Conservation (phyloP, 371 early-diverging fungal species). For the Nematocida major region DNA sequence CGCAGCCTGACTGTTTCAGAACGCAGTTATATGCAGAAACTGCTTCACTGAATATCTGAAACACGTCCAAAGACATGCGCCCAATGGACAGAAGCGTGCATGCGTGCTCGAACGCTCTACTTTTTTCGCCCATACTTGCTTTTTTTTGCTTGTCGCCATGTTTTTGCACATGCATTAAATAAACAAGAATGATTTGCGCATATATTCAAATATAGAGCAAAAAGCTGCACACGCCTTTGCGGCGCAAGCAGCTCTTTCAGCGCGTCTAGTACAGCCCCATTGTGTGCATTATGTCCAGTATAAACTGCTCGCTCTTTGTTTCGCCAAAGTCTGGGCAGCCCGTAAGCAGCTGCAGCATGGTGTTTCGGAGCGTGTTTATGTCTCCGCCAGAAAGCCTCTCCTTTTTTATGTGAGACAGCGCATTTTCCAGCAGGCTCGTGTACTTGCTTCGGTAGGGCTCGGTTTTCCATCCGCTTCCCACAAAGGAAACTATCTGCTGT, state of each 20-base stretch:
- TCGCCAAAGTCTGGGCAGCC: not conserved
- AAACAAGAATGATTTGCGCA: no score
- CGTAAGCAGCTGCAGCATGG: not conserved
- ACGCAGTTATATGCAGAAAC: not conserved
- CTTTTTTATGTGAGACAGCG: constrained; percentile 24
- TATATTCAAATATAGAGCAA: no score
- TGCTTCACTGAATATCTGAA: not conserved
- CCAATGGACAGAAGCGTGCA: not conserved
- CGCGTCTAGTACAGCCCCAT: constrained; percentile 18
- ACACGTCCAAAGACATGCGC: not conserved
- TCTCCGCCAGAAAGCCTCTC: not conserved
- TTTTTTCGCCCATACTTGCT: no score
- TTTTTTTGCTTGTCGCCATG: not conserved
- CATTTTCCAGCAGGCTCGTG: constrained; percentile 23
- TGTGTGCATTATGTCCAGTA: not conserved
- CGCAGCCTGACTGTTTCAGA: not conserved
- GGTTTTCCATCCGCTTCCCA: not conserved
- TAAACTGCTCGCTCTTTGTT: constrained; percentile 11
- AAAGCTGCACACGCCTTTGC: no score
- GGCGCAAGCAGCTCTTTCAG: no score
- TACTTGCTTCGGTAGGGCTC: constrained; percentile 8
- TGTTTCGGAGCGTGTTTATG: not conserved
- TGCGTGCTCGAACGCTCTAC: no score
- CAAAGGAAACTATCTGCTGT: constrained; percentile 10
- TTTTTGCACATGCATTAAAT: not conserved